These are phyloP conservation scores for Alisma plantagoaquatica DNA, from an alignment of 106 monocot species.

Conservation along the genomic window DNA sequence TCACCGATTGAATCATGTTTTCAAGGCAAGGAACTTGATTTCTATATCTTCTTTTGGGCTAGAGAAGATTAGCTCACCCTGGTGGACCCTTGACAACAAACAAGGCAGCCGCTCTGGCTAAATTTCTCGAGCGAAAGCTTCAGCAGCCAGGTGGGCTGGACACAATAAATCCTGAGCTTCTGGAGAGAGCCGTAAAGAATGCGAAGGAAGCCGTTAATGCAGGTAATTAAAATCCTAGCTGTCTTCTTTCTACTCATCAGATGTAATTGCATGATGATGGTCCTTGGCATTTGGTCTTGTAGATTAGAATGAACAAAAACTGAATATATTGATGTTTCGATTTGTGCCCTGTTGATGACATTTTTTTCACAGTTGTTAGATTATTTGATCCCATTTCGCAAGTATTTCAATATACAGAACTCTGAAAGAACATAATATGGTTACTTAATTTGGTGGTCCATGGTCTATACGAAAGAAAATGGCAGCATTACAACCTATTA, in stretches of 20 bases:
- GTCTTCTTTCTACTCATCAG: neutral
- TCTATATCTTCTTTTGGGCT: neutral
- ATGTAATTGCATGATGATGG: too few relatives aligned
- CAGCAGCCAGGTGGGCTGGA: constrained; percentile 83
- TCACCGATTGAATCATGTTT: neutral
- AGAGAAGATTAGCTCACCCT: constrained; percentile 77
- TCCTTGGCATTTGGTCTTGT: too few relatives aligned
- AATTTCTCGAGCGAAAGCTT: constrained; percentile 92
- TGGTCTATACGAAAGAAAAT: too few relatives aligned
- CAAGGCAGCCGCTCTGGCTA: constrained; percentile 95
- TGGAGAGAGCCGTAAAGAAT: constrained; percentile 75
- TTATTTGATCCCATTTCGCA: neutral
- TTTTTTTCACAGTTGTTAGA: neutral
- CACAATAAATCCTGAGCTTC: constrained; percentile 70
- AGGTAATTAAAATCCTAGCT: constrained; percentile 18
- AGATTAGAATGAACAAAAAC: too few relatives aligned
- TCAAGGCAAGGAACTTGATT: neutral
- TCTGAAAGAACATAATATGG: too few relatives aligned
- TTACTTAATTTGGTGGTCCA: too few relatives aligned
- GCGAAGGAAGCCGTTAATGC: constrained; percentile 78
- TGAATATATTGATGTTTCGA: neutral
- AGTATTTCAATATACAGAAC: neutral
- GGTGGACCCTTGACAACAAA: constrained; percentile 85
- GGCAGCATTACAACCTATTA: too few relatives aligned
- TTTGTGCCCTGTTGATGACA: neutral